Evolutionary conservation across 805 yeast species (phyloP).

Genomic region (Kazachstania kunashirensis): DNA sequence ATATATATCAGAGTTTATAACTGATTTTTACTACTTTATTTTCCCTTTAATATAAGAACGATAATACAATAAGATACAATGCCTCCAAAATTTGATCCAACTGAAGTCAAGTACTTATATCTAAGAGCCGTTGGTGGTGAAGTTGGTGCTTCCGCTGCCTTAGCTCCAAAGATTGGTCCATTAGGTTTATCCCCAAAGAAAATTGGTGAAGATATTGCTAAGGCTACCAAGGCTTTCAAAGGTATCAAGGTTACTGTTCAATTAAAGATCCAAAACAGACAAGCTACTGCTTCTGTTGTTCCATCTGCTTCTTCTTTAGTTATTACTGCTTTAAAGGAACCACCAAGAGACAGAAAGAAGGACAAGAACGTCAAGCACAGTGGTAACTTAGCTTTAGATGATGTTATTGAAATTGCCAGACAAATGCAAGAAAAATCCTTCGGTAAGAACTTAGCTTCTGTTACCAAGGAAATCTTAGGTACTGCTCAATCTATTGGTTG

Average conservation of each 20-base stretch:
- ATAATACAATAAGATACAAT: conserved; percentile 33
- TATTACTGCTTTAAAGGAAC: conserved; percentile 98
- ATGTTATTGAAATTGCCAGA: conserved; percentile 95
- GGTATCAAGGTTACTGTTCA: conserved; percentile 99
- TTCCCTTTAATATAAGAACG: no score
- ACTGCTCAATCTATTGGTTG: conserved; percentile 99
- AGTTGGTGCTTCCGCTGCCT: conserved; percentile 99
- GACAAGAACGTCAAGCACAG: conserved; percentile 99
- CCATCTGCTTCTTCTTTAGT: conserved; percentile 99
- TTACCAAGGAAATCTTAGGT: conserved; percentile 97
- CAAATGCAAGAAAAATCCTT: conserved; percentile 95
- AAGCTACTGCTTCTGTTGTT: conserved; percentile 96
- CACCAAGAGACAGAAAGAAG: conserved; percentile 99
- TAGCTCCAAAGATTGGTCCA: conserved; percentile 99
- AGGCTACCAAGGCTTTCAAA: conserved; percentile 98
- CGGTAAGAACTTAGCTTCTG: conserved; percentile 95
- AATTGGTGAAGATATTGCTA: conserved; percentile 99
- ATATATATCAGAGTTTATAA: no score
- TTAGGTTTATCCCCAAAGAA: conserved; percentile 99
- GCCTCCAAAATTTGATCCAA: conserved; percentile 99
- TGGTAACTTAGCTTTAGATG: conserved; percentile 97
- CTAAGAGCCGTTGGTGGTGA: conserved; percentile 99
- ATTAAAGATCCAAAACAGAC: conserved; percentile 99
- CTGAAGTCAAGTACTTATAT: conserved; percentile 96
- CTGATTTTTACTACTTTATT: no score